Conservation (phyloP, 148 eudicot genomes). For the Nepenthes mirabilis region DNA sequence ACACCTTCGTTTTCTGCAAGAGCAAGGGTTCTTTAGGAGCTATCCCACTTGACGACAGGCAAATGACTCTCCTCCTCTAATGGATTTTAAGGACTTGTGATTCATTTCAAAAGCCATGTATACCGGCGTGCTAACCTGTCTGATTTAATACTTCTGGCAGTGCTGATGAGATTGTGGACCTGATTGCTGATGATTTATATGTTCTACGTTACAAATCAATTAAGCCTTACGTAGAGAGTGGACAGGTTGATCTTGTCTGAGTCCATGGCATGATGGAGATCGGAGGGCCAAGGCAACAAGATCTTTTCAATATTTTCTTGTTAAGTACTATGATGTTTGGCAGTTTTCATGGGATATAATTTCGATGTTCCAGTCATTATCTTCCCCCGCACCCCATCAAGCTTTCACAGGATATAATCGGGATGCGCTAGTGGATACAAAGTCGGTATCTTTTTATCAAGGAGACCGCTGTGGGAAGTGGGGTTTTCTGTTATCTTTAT, state of each 20-base stretch:
- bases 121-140: slow-evolving; percentile 1
- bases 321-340: no score
- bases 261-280: neutral
- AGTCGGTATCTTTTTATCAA: no score
- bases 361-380: no score
- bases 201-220: slow-evolving; percentile 78
- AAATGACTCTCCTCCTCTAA: slow-evolving; percentile 7
- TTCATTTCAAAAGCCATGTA: neutral
- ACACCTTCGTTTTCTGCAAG: slow-evolving; percentile 71
- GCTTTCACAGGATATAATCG: no score
- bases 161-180: slow-evolving; percentile 66
- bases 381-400: no score
- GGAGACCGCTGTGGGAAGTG: no score
- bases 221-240: slow-evolving; percentile 58
- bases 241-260: slow-evolving; percentile 78
- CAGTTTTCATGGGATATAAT: no score
- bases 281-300: neutral
- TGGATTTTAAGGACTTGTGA: neutral
- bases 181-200: slow-evolving; percentile 70
- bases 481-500: no score
- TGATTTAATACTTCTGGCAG: slow-evolving; percentile 24
- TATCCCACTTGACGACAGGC: slow-evolving; percentile 77
- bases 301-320: no score
- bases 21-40: slow-evolving; percentile 64
- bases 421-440: no score